These are phyloP conservation scores for Pichia inconspicua DNA, from an alignment of 1,139 yeast species.

Conservation along the genomic window DNA sequence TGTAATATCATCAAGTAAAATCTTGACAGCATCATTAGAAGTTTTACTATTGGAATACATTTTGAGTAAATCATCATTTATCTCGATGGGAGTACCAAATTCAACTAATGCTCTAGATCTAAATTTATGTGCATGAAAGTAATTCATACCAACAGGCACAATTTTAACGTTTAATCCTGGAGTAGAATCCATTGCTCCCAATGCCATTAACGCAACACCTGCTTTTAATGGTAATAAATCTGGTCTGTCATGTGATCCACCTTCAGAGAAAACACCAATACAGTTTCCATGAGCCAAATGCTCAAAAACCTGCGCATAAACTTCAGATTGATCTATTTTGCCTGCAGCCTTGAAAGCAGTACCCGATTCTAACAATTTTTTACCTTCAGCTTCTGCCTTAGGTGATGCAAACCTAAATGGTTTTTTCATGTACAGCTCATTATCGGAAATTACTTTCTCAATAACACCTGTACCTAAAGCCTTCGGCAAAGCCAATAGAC, in stretches of 20 bases:
- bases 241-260: conserved; percentile 93
- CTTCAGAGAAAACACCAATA: conserved; percentile 95
- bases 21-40: conserved; percentile 63
- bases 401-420: conserved; percentile 47
- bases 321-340: conserved; percentile 76
- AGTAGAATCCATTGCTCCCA: conserved; percentile 75
- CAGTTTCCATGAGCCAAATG: conserved; percentile 76
- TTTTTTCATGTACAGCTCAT: conserved; percentile 59
- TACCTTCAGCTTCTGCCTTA: conserved; percentile 31
- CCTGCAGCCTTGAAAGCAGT: conserved; percentile 67
- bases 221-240: conserved; percentile 88
- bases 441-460: conserved; percentile 61
- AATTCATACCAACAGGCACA: conserved; percentile 96
- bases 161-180: conserved; percentile 72
- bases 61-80: conserved; percentile 54
- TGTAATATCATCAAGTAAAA: conserved; percentile 61
- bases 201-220: conserved; percentile 96
- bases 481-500: conserved; percentile 70
- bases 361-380: conserved; percentile 40
- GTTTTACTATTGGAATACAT: conserved; percentile 60
- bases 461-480: conserved; percentile 75
- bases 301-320: conserved; percentile 73
- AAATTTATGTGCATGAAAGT: conserved; percentile 91
- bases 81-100: conserved; percentile 82
- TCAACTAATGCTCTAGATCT: conserved; percentile 92